A percentile compares a stretch with the other conserved stretches of the same genome.
These are phyloP conservation scores for Castanea crenata DNA, from an alignment of 306 rosid genomes.

Conservation along the genomic window DNA sequence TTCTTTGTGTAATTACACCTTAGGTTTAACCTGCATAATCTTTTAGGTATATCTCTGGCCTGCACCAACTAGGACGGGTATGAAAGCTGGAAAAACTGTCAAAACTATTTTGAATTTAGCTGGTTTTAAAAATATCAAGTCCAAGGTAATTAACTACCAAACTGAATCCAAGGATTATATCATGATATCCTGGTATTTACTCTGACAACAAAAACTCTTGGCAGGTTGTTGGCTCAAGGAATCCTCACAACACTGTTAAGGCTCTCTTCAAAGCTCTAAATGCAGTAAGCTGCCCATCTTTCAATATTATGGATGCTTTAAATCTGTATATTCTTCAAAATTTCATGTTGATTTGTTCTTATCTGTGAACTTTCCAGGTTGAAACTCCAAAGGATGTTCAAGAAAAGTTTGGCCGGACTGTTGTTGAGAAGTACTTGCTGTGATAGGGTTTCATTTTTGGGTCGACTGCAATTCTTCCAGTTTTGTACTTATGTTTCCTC, in stretches of 20 bases:
- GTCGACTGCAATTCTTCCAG: slow-evolving; percentile 13
- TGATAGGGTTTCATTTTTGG: slow-evolving; percentile 29
- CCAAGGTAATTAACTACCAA: slow-evolving; percentile 61
- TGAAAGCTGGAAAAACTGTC: slow-evolving; percentile 85
- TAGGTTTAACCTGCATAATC: slow-evolving; percentile 11
- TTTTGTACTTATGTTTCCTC: neutral
- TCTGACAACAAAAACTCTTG: slow-evolving; percentile 22
- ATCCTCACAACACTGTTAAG: slow-evolving; percentile 85
- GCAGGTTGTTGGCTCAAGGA: slow-evolving; percentile 86
- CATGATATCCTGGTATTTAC: slow-evolving; percentile 9
- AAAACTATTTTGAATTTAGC: slow-evolving; percentile 78
- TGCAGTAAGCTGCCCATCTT: slow-evolving; percentile 57
- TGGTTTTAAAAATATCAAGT: slow-evolving; percentile 88
- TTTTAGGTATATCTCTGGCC: slow-evolving; percentile 94
- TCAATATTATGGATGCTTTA: slow-evolving; percentile 14
- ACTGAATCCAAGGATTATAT: slow-evolving; percentile 20
- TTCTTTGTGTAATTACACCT: neutral
- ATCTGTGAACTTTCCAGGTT: slow-evolving; percentile 46
- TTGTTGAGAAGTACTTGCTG: slow-evolving; percentile 81
- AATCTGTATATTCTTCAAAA: neutral
- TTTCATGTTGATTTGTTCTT: slow-evolving; percentile 14
- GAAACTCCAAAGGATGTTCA: slow-evolving; percentile 90
- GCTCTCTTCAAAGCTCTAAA: slow-evolving; percentile 90
- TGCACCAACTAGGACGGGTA: slow-evolving; percentile 75
- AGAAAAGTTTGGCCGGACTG: slow-evolving; percentile 90